A percentile compares a stretch with the other conserved stretches of the same genome.
phyloP scores from a whole-genome alignment of 192 early-diverging fungal species.

The Mortierella antarctica region DNA sequence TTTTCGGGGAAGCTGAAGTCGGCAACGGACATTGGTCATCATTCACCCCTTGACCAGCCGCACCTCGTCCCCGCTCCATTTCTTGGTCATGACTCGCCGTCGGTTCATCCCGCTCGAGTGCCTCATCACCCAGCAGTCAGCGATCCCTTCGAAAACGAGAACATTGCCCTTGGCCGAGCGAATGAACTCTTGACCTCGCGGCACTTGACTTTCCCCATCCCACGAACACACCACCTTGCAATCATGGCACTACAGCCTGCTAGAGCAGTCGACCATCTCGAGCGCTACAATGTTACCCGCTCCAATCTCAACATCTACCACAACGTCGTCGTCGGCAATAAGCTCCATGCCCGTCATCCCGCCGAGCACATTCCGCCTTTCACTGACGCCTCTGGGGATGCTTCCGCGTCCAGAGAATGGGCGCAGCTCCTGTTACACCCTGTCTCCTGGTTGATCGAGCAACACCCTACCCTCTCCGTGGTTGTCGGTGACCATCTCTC shows the following conservation, averaged over 20 bases:
- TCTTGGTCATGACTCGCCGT: not conserved
- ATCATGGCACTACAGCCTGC: conserved; percentile 18
- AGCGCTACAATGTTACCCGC: conserved; percentile 43
- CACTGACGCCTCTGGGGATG: not conserved
- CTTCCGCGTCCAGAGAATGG: conserved; percentile 15
- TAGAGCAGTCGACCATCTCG: conserved; percentile 41
- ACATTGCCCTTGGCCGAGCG: not conserved
- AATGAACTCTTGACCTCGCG: not conserved
- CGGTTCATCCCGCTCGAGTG: too few species aligned
- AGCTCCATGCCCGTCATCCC: conserved; percentile 8
- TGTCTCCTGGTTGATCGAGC: conserved; percentile 3
- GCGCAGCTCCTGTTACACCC: conserved; percentile 13
- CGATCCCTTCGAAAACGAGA: too few species aligned
- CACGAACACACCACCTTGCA: not conserved
- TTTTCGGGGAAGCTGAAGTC: too few species aligned
- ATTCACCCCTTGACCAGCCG: conserved; percentile 4
- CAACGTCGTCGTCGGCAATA: conserved; percentile 27
- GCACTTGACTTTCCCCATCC: not conserved
- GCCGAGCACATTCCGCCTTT: not conserved
- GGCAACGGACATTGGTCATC: conserved; percentile 9
- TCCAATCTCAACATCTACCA: conserved; percentile 48
- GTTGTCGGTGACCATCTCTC: conserved; percentile 39
- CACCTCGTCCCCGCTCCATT: not conserved
- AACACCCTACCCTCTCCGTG: conserved; percentile 12
- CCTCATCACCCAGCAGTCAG: too few species aligned